Evolutionary conservation across 441 rosid genomes (phyloP).

Genomic region (Capsella rubella): DNA sequence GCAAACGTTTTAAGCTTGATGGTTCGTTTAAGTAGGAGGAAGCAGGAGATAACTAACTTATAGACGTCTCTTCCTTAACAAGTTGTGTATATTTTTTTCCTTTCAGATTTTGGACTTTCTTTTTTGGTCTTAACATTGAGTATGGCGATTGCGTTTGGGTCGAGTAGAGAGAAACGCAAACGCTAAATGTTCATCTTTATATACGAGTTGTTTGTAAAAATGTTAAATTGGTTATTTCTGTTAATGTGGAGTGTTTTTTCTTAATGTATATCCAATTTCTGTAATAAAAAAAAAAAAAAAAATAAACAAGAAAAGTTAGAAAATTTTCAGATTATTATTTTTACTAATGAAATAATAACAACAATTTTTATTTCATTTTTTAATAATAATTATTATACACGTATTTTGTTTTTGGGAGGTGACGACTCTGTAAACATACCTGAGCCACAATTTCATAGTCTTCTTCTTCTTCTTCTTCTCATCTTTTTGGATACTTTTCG

Average conservation of each 20-base stretch:
- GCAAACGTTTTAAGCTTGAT: constrained; percentile 5
- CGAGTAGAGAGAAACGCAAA: background rate
- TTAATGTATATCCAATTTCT: too few relatives aligned
- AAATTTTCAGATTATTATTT: too few relatives aligned
- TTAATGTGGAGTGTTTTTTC: background rate
- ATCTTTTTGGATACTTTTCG: constrained; percentile 19
- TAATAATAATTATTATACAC: too few relatives aligned
- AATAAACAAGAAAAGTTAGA: too few relatives aligned
- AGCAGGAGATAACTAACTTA: background rate
- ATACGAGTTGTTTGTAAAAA: background rate
- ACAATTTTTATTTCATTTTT: too few relatives aligned
- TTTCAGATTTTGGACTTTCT: background rate
- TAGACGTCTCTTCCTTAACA: background rate
- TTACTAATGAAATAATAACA: too few relatives aligned
- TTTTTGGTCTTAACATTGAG: background rate
- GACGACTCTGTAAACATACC: constrained; percentile 15
- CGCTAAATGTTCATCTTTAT: background rate
- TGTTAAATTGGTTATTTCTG: background rate
- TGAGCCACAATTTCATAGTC: constrained; percentile 42
- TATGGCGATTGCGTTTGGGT: background rate
- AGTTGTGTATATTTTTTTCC: constrained; percentile 4
- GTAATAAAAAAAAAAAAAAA: too few relatives aligned
- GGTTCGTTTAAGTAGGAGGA: constrained; percentile 8
- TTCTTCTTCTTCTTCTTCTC: background rate
- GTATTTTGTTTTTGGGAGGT: too few relatives aligned